phyloP scores from a whole-genome alignment of 345 rosid species.

The Anastatica hierochuntica region DNA sequence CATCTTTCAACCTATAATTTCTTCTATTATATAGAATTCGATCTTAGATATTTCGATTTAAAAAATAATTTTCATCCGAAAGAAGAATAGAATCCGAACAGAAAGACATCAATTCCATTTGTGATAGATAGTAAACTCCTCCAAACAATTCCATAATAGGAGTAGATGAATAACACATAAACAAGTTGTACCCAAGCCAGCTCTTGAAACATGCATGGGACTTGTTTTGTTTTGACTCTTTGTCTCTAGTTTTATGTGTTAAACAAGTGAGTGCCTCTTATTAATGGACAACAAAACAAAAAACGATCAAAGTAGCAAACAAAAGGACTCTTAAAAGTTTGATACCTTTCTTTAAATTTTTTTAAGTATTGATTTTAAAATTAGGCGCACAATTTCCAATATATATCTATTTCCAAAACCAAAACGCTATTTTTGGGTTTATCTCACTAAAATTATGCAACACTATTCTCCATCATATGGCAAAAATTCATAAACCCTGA shows the following conservation, averaged over 20 bases:
- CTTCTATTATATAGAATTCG: too few species aligned
- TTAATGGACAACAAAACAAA: neutral
- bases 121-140: too few species aligned
- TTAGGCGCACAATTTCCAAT: neutral
- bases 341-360: conserved; percentile 1
- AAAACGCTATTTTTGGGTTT: conserved; percentile 8
- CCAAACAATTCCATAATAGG: too few species aligned
- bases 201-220: neutral
- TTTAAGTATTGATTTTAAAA: conserved; percentile 3
- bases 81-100: too few species aligned
- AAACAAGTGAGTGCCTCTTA: conserved; percentile 15
- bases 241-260: neutral
- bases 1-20: too few species aligned
- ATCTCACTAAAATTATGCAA: conserved; percentile 8
- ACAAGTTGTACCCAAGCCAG: too few species aligned
- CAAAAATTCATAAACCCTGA: neutral
- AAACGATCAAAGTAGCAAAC: conserved; percentile 4
- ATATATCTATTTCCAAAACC: too few species aligned
- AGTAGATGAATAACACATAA: too few species aligned
- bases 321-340: conserved; percentile 6
- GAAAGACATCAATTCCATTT: too few species aligned
- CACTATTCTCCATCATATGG: neutral
- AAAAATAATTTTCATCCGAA: too few species aligned
- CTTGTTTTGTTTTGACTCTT: too few species aligned
- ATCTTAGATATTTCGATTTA: too few species aligned